Evolutionary conservation across 345 rosid genomes (phyloP).

Genomic region (Xanthoceras sorbifolium): DNA sequence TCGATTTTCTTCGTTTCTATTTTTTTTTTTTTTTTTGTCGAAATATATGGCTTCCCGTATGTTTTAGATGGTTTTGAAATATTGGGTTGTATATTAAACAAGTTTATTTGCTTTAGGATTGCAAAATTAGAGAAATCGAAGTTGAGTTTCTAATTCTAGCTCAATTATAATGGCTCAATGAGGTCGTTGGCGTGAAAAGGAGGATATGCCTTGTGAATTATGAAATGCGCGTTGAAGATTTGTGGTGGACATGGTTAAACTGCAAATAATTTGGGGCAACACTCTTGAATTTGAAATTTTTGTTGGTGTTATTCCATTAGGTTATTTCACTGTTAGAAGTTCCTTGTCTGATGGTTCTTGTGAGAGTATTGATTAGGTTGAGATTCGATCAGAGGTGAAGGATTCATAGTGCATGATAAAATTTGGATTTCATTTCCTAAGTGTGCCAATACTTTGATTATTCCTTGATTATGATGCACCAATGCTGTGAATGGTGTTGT

Average conservation of each 20-base stretch:
- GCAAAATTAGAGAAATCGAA: conserved; percentile 1
- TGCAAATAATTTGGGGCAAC: neutral
- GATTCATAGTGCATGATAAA: neutral
- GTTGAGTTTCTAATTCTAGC: conserved; percentile 11
- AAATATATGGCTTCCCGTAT: neutral
- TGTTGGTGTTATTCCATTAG: neutral
- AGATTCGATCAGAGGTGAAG: neutral
- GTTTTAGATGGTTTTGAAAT: conserved; percentile 6
- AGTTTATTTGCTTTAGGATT: neutral
- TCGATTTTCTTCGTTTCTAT: neutral
- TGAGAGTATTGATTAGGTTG: neutral
- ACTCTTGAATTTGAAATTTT: neutral
- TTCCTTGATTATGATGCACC: neutral
- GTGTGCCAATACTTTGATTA: neutral
- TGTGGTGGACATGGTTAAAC: neutral
- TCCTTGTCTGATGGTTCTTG: neutral
- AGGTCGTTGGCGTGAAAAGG: neutral
- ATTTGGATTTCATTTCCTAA: neutral
- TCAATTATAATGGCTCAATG: conserved; percentile 18
- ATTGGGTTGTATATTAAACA: conserved; percentile 3
- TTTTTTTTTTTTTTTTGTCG: neutral
- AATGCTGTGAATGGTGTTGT: neutral
- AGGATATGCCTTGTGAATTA: neutral
- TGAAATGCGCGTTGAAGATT: neutral
- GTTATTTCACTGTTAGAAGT: neutral